Conservation (phyloP, 495 filamentous ascomycete species). For the Podospora comata region DNA sequence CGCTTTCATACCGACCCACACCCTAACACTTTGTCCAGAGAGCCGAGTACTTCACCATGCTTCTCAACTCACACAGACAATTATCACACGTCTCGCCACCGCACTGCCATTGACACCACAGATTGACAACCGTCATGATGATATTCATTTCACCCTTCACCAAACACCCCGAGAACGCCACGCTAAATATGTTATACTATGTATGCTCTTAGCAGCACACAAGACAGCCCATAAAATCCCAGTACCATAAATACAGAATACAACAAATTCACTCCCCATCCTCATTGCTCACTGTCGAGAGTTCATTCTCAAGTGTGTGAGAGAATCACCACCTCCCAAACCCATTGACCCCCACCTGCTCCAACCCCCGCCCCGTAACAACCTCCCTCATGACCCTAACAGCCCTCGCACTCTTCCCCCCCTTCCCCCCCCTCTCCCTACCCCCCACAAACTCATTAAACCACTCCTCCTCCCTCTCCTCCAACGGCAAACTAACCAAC, state of each 20-base stretch:
- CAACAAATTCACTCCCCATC: background rate
- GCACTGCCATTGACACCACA: background rate
- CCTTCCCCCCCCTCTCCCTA: conserved; percentile 52
- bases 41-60: too few relatives aligned
- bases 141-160: background rate
- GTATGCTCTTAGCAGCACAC: background rate
- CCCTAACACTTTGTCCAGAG: too few relatives aligned
- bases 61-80: too few relatives aligned
- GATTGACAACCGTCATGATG: background rate
- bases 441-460: conserved; percentile 60
- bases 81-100: too few relatives aligned
- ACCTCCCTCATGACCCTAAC: conserved; percentile 67
- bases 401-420: conserved; percentile 60
- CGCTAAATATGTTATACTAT: background rate
- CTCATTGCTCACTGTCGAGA: conserved; percentile 4
- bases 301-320: background rate
- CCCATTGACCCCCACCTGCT: conserved; percentile 11
- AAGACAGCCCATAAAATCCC: background rate
- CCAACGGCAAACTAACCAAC: conserved; percentile 66
- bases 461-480: conserved; percentile 67
- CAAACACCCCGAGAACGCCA: background rate
- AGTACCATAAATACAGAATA: background rate
- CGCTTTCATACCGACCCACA: too few relatives aligned
- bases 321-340: background rate
- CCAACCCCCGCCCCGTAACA: conserved; percentile 27